Percentiles rank a stretch among this genome's conserved stretches.
Conservation (phyloP, 1,284 basidiomycete genomes). For the Apiotrichum gamsii region DNA sequence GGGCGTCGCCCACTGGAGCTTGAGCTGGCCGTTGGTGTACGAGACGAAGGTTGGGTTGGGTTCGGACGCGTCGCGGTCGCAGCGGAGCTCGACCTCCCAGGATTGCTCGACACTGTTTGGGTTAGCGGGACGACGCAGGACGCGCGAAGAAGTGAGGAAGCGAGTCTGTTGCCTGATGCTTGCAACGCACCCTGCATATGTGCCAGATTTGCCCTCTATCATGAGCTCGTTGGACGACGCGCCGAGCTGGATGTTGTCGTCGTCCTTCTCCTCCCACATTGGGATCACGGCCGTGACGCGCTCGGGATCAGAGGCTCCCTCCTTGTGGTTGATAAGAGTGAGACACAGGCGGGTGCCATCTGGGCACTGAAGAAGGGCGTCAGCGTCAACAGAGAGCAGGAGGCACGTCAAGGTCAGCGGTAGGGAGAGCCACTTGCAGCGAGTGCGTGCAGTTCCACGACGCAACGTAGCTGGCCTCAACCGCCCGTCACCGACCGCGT, state of each 20-base stretch:
- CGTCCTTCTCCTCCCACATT: conserved; percentile 35
- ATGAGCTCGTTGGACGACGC: conserved; percentile 34
- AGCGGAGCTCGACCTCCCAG: conserved; percentile 5
- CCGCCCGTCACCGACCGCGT: not conserved
- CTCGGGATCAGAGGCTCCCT: conserved; percentile 29
- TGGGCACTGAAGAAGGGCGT: conserved; percentile 32
- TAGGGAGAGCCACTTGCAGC: no score
- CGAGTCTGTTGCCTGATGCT: not conserved
- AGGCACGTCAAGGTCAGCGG: no score
- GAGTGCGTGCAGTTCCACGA: not conserved
- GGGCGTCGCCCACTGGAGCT: conserved; percentile 38
- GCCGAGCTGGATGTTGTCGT: conserved; percentile 24
- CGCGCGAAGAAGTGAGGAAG: no score
- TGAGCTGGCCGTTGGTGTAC: conserved; percentile 32
- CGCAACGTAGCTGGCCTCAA: not conserved
- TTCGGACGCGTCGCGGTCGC: conserved; percentile 9
- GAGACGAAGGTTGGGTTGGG: conserved; percentile 14
- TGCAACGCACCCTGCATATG: conserved; percentile 42
- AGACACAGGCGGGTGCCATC: conserved; percentile 39
- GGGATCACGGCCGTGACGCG: conserved; percentile 44
- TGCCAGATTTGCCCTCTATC: conserved; percentile 29
- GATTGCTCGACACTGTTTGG: conserved; percentile 1
- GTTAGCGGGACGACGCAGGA: no score
- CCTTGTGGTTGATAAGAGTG: conserved; percentile 41
- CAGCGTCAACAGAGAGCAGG: not conserved